phyloP scores from a whole-genome alignment of 768 basidiomycete species.

The Cantharellus anzutake region DNA sequence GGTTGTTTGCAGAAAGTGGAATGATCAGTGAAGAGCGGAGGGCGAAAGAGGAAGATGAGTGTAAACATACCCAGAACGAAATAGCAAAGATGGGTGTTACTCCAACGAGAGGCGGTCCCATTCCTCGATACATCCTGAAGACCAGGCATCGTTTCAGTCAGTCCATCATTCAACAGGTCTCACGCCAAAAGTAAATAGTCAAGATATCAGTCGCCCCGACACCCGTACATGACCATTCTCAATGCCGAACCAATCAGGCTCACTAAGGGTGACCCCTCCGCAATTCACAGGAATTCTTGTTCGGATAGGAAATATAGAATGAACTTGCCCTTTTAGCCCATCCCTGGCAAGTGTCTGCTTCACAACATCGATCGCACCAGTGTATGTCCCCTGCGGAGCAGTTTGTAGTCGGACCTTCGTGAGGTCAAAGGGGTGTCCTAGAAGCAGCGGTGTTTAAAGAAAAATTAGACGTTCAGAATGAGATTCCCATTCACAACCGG shows the following conservation, averaged over 20 bases:
- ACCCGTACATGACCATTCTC: no score
- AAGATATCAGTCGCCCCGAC: not conserved
- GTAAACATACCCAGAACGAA: conserved; percentile 73
- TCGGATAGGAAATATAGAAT: not conserved
- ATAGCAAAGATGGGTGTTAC: conserved; percentile 97
- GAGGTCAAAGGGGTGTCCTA: conserved; percentile 94
- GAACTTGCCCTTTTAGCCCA: conserved; percentile 62
- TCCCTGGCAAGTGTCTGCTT: conserved; percentile 80
- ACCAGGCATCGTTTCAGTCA: not conserved
- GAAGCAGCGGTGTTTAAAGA: not conserved
- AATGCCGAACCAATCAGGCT: no score
- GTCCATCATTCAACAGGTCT: not conserved
- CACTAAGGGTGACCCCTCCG: no score
- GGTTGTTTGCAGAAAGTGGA: not conserved
- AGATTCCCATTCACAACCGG: not conserved
- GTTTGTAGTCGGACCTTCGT: conserved; percentile 95
- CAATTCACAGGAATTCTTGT: not conserved
- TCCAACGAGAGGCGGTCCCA: conserved; percentile 82
- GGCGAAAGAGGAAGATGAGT: not conserved
- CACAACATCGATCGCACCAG: conserved; percentile 83
- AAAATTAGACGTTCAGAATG: not conserved
- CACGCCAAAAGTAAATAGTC: not conserved
- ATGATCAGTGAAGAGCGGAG: not conserved
- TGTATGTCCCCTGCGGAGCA: conserved; percentile 72
- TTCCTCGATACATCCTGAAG: conserved; percentile 68